These are phyloP conservation scores for Neurospora sp. DNA, from an alignment of 495 filamentous ascomycete genomes.

Conservation along the genomic window DNA sequence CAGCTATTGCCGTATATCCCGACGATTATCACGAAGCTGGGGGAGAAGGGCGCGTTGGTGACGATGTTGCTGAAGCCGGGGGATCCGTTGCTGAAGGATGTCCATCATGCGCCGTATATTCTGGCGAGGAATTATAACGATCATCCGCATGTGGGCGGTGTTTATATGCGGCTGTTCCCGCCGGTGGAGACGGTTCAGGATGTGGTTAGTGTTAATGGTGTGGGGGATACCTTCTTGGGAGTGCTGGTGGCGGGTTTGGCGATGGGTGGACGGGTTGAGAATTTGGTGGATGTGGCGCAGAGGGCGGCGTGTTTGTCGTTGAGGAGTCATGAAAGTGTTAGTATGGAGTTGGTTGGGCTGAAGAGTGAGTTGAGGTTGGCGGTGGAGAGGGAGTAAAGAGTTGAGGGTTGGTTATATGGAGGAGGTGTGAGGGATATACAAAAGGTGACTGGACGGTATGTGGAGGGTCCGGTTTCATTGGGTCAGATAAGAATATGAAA, in stretches of 20 bases:
- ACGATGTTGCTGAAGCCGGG: slow-evolving; percentile 56
- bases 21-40: slow-evolving; percentile 75
- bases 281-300: slow-evolving; percentile 52
- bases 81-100: slow-evolving; percentile 52
- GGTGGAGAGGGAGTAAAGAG: slow-evolving; percentile 1
- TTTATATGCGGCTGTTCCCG: slow-evolving; percentile 77
- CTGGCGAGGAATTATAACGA: slow-evolving; percentile 46
- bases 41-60: slow-evolving; percentile 66
- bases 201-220: slow-evolving; percentile 84
- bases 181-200: slow-evolving; percentile 56
- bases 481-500: not conserved
- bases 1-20: slow-evolving; percentile 83
- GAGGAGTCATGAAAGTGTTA: slow-evolving; percentile 63
- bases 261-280: slow-evolving; percentile 37
- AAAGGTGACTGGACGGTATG: not conserved
- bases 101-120: slow-evolving; percentile 55
- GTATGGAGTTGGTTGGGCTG: slow-evolving; percentile 28
- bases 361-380: slow-evolving; percentile 21
- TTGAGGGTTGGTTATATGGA: not conserved
- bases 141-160: slow-evolving; percentile 54
- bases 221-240: slow-evolving; percentile 87
- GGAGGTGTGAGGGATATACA: not conserved
- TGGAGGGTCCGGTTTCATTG: not conserved
- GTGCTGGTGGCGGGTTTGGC: slow-evolving; percentile 60
- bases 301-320: slow-evolving; percentile 68